phyloP scores from a whole-genome alignment of 1,139 yeast species.

The Sugiyamaella pinicola region DNA sequence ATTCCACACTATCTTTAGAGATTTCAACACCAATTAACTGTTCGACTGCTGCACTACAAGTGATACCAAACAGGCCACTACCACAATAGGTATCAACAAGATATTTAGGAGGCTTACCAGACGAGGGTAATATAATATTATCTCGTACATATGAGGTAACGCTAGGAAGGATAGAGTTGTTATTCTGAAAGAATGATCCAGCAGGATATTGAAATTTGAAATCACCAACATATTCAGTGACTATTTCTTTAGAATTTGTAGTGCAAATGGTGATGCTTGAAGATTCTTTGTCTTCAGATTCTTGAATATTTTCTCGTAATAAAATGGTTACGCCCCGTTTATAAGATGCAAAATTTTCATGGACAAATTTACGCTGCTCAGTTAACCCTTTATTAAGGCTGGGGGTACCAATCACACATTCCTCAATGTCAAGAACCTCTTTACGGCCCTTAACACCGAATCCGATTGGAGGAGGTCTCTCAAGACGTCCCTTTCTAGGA shows the following conservation, averaged over 20 bases:
- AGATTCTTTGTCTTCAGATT: constrained; percentile 38
- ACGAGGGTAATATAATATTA: constrained; percentile 56
- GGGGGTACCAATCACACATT: constrained; percentile 84
- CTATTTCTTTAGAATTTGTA: constrained; percentile 75
- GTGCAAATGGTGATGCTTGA: constrained; percentile 45
- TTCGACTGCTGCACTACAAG: constrained; percentile 78
- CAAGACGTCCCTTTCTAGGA: constrained; percentile 53
- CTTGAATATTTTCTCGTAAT: constrained; percentile 70
- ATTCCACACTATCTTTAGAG: constrained; percentile 85
- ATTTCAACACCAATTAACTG: constrained; percentile 93
- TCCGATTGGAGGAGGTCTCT: constrained; percentile 72
- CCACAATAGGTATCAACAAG: constrained; percentile 98
- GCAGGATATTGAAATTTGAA: constrained; percentile 85
- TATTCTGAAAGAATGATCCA: constrained; percentile 94
- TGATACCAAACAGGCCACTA: constrained; percentile 87
- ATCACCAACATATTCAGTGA: constrained; percentile 71
- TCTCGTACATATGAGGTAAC: constrained; percentile 80
- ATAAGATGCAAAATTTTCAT: constrained; percentile 52
- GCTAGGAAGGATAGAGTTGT: constrained; percentile 82
- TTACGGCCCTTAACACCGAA: constrained; percentile 83
- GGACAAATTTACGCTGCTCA: constrained; percentile 65
- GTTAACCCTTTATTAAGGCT: constrained; percentile 72
- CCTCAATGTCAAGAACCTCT: constrained; percentile 86
- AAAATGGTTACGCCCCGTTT: constrained; percentile 87
- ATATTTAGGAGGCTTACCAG: constrained; percentile 52